Percentiles rank a stretch among this genome's conserved stretches.
Conservation (phyloP, 164 flowering plant genomes). For the Nymphaea thermarum region DNA sequence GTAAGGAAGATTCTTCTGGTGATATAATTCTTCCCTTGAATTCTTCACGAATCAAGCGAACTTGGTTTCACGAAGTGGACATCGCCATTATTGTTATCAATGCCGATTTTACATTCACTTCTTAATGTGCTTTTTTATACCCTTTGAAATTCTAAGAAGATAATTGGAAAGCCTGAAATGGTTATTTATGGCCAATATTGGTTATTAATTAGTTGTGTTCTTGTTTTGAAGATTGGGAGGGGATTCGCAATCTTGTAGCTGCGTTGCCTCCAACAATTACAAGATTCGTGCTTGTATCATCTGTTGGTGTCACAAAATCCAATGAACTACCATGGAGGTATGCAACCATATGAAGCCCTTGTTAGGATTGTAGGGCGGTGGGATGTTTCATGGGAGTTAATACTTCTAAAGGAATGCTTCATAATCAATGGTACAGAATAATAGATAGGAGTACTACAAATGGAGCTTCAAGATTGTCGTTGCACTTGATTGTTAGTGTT, state of each 20-base stretch:
- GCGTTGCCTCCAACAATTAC: constrained; percentile 67
- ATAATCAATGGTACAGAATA: too few relatives aligned
- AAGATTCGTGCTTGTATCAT: constrained; percentile 87
- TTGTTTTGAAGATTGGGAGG: constrained; percentile 83
- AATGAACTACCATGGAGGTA: constrained; percentile 98
- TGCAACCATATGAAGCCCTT: background rate
- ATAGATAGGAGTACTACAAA: too few relatives aligned
- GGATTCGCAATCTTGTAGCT: constrained; percentile 75
- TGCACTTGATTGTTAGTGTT: too few relatives aligned
- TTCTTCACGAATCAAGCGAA: background rate
- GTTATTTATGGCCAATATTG: background rate
- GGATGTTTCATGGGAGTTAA: too few relatives aligned
- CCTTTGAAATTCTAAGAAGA: too few relatives aligned
- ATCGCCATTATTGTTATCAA: background rate
- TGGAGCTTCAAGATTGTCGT: too few relatives aligned
- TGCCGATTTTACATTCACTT: background rate
- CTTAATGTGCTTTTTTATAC: background rate
- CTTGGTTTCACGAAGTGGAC: background rate
- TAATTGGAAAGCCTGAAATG: background rate
- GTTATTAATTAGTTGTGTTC: background rate
- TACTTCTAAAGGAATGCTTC: too few relatives aligned
- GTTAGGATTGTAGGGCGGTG: background rate
- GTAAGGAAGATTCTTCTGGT: constrained; percentile 23
- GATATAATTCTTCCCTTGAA: background rate
- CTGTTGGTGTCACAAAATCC: constrained; percentile 93